phyloP scores from a whole-genome alignment of 192 early-diverging fungal species.

The Backusella psychrophila region DNA sequence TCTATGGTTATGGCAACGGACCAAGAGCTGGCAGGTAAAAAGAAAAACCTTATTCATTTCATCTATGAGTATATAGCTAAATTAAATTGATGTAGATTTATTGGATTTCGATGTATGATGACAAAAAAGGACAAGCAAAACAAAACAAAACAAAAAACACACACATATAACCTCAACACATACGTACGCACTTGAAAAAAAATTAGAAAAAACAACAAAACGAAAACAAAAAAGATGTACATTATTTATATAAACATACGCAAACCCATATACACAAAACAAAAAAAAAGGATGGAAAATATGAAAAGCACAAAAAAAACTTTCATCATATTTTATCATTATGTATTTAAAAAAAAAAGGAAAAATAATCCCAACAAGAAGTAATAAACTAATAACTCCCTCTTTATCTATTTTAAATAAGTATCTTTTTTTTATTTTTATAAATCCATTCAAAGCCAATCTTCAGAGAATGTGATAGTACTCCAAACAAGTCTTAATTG shows the following conservation, averaged over 20 bases:
- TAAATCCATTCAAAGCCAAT: not conserved
- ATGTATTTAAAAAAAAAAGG: not conserved
- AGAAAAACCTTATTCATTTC: not conserved
- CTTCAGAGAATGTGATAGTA: not conserved
- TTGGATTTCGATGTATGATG: constrained; percentile 4
- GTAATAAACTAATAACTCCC: not conserved
- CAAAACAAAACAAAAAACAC: not conserved
- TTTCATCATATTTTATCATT: not conserved
- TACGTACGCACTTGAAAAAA: not conserved
- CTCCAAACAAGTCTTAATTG: not conserved
- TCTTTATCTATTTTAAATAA: not conserved
- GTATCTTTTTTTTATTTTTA: not conserved
- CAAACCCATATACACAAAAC: not conserved
- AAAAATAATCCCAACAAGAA: not conserved
- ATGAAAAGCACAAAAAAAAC: not conserved
- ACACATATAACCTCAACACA: not conserved
- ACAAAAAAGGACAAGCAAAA: not conserved
- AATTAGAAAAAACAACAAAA: not conserved
- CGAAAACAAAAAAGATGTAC: not conserved
- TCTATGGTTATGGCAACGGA: constrained; percentile 13
- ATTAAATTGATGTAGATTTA: constrained; percentile 1
- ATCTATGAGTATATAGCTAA: not conserved
- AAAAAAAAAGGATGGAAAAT: not conserved
- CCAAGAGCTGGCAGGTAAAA: constrained; percentile 13
- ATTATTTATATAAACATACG: not conserved